Conservation (phyloP, 257 asterid genomes). For the Nemophila menziesii region DNA sequence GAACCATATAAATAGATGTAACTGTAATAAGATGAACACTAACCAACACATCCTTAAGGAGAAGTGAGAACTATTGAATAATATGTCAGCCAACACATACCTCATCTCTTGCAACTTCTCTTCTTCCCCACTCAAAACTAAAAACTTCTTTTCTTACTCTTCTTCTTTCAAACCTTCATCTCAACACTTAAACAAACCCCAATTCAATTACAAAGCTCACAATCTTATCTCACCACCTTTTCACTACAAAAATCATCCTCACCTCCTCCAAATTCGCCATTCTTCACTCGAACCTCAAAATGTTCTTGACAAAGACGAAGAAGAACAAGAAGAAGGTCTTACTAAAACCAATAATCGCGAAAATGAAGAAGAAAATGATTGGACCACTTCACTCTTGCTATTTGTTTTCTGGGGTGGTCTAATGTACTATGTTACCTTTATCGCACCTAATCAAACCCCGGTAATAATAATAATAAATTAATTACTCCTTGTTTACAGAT, state of each 20-base stretch:
- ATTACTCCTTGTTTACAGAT: not conserved
- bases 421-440: slow-evolving; percentile 62
- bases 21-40: too few relatives aligned
- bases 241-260: not conserved
- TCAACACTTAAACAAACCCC: not conserved
- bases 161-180: slow-evolving; percentile 2
- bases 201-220: not conserved
- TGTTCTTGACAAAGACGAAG: slow-evolving; percentile 32
- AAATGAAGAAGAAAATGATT: slow-evolving; percentile 55
- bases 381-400: slow-evolving; percentile 82
- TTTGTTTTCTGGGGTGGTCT: slow-evolving; percentile 71
- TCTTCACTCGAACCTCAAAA: slow-evolving; percentile 32
- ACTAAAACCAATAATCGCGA: slow-evolving; percentile 19
- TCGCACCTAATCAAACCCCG: slow-evolving; percentile 87
- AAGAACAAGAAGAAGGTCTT: slow-evolving; percentile 13
- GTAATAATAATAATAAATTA: slow-evolving; percentile 27
- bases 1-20: too few relatives aligned
- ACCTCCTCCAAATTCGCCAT: slow-evolving; percentile 18
- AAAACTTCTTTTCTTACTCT: not conserved
- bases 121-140: slow-evolving; percentile 21
- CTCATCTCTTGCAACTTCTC: slow-evolving; percentile 47
- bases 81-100: slow-evolving; percentile 39
- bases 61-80: too few relatives aligned
- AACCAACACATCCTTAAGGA: too few relatives aligned
- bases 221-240: not conserved